Conservation (phyloP, 768 basidiomycete genomes). For the Tubosaeta sp. region DNA sequence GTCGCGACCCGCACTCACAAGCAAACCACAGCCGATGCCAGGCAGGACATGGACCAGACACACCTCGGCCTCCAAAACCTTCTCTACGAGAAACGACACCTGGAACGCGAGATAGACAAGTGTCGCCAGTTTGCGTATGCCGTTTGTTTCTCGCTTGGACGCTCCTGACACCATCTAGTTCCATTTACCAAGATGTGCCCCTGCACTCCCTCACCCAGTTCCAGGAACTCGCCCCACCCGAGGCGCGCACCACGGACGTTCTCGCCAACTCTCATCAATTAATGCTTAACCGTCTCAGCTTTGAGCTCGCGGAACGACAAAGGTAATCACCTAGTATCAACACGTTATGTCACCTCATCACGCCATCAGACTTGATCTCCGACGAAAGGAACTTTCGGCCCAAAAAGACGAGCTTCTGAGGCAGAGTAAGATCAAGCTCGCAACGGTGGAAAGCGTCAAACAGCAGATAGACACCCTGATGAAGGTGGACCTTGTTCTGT, state of each 20-base stretch:
- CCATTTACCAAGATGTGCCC: conserved; percentile 84
- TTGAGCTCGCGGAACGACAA: conserved; percentile 85
- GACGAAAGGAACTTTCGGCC: conserved; percentile 59
- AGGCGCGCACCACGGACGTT: conserved; percentile 56
- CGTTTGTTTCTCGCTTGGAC: not conserved
- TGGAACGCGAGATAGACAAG: conserved; percentile 89
- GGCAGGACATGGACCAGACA: conserved; percentile 88
- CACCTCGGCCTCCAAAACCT: conserved; percentile 84
- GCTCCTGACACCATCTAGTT: conserved; percentile 41
- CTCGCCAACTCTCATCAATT: conserved; percentile 73
- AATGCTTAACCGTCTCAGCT: conserved; percentile 83
- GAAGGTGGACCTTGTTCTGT: conserved; percentile 45
- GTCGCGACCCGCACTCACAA: conserved; percentile 68
- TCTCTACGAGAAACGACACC: conserved; percentile 83
- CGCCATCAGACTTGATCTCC: conserved; percentile 60
- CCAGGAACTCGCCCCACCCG: conserved; percentile 60
- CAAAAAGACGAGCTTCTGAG: conserved; percentile 79
- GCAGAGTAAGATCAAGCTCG: conserved; percentile 68
- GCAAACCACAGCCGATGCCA: conserved; percentile 64
- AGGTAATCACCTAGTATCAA: conserved; percentile 44
- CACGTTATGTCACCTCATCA: conserved; percentile 4
- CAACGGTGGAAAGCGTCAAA: conserved; percentile 76
- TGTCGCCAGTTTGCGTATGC: conserved; percentile 89
- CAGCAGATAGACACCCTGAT: conserved; percentile 70
- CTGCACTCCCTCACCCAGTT: conserved; percentile 71